Percentiles rank a stretch among this genome's conserved stretches.
These are phyloP conservation scores for Paramecium tetraurelia DNA, from an alignment of 73 alveolate species.

Conservation along the genomic window DNA sequence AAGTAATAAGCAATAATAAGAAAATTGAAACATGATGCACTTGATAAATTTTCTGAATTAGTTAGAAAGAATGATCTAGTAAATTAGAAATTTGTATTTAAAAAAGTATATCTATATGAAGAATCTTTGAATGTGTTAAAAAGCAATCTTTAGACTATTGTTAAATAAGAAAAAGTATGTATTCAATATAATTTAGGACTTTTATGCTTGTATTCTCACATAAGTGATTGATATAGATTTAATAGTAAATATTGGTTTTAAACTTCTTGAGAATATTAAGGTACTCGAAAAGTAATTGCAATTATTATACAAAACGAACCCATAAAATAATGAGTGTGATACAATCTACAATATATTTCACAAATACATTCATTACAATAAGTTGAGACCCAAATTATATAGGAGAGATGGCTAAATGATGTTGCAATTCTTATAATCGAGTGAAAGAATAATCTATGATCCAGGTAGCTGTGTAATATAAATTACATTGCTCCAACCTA, in stretches of 20 bases:
- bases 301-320: not conserved
- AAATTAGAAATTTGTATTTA: not conserved
- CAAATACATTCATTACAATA: not conserved
- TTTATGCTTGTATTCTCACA: not conserved
- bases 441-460: constrained; percentile 4
- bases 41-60: not conserved
- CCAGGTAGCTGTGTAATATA: constrained; percentile 18
- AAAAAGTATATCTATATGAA: constrained; percentile 13
- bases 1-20: not conserved
- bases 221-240: not conserved
- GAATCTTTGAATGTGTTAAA: constrained; percentile 3
- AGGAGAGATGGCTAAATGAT: not conserved
- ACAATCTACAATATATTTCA: constrained; percentile 3
- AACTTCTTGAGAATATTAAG: not conserved
- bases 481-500: constrained; percentile 31
- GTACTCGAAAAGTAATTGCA: not conserved
- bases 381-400: not conserved
- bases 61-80: not conserved
- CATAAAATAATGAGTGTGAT: not conserved
- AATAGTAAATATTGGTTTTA: not conserved
- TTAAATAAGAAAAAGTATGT: not conserved
- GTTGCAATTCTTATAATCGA: not conserved
- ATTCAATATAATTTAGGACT: not conserved
- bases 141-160: not conserved
- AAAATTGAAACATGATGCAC: not conserved